Evolutionary conservation across 2,329 filamentous ascomycete species (phyloP).

Genomic region (Incumbomyces delicatus): DNA sequence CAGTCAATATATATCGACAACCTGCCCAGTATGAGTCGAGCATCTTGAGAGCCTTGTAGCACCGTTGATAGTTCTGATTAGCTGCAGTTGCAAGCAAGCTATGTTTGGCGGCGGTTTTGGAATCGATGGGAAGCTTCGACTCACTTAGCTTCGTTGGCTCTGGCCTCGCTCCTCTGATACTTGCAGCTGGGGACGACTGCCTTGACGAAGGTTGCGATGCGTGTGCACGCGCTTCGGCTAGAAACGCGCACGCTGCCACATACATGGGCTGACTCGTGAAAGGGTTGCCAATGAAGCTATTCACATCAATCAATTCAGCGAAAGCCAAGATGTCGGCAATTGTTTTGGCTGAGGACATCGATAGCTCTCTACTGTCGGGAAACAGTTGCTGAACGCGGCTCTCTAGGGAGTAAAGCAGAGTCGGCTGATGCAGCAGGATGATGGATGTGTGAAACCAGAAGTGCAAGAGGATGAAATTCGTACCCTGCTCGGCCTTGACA

Average conservation of each 20-base stretch:
- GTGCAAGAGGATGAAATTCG: conserved; percentile 76
- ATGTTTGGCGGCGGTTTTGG: conserved; percentile 48
- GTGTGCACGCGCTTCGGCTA: conserved; percentile 69
- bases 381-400: conserved; percentile 61
- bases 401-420: conserved; percentile 67
- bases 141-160: conserved; percentile 6
- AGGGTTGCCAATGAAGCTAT: conserved; percentile 77
- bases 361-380: conserved; percentile 67
- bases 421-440: conserved; percentile 42
- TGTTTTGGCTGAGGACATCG: conserved; percentile 84
- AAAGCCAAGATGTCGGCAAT: conserved; percentile 84
- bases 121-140: conserved; percentile 15
- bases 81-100: conserved; percentile 69
- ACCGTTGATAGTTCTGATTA: conserved; percentile 77
- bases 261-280: conserved; percentile 89
- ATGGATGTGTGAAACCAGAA: conserved; percentile 36
- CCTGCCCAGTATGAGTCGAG: conserved; percentile 81
- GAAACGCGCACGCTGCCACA: conserved; percentile 78
- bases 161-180: conserved; percentile 3
- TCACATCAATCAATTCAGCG: conserved; percentile 73
- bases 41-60: conserved; percentile 72
- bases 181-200: conserved; percentile 42
- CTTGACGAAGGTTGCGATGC: conserved; percentile 56
- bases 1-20: conserved; percentile 75
- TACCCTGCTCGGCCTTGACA: conserved; percentile 68